These are phyloP conservation scores for Myriosclerotinia scirpicola DNA, from an alignment of 2,329 filamentous ascomycete species.

Conservation along the genomic window DNA sequence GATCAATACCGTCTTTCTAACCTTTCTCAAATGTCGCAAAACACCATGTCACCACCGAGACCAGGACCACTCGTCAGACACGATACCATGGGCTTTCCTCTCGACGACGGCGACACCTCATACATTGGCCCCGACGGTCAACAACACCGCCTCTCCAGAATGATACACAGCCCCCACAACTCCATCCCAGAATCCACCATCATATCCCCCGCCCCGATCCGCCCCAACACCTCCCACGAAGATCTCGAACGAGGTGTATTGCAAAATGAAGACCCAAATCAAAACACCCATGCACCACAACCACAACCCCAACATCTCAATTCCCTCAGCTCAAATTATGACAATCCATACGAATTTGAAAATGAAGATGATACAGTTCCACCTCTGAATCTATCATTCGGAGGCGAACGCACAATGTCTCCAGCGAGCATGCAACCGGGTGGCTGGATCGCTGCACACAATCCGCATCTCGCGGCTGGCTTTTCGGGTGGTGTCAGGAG, in stretches of 20 bases:
- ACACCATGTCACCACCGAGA: background rate
- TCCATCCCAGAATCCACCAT: conserved; percentile 15
- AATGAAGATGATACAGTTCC: background rate
- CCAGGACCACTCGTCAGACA: conserved; percentile 8
- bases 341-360: background rate
- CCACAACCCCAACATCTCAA: background rate
- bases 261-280: background rate
- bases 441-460: conserved; percentile 1
- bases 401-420: background rate
- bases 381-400: background rate
- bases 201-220: conserved; percentile 8
- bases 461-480: background rate
- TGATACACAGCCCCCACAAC: conserved; percentile 10
- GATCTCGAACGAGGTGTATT: conserved; percentile 9
- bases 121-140: conserved; percentile 18
- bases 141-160: conserved; percentile 2
- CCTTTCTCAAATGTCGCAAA: background rate
- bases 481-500: conserved; percentile 17
- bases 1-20: conserved; percentile 19
- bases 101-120: conserved; percentile 24
- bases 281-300: background rate
- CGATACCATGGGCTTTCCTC: conserved; percentile 35
- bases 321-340: background rate
- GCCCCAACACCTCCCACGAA: conserved; percentile 8
- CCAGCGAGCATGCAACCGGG: background rate